Conservation (phyloP, 73 alveolate species). For the Paramecium bursaria region DNA sequence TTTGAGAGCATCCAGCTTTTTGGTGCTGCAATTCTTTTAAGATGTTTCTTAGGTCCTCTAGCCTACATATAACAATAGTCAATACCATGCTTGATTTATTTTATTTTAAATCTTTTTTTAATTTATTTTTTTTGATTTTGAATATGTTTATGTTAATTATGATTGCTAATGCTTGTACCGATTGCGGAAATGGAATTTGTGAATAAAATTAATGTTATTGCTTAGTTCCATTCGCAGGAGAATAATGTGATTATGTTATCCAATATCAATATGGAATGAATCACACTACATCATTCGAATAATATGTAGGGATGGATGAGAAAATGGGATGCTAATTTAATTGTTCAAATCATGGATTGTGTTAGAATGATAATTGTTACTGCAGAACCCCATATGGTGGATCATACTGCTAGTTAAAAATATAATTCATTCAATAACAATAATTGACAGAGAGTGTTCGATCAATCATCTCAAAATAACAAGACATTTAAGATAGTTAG, state of each 20-base stretch:
- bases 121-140: not conserved
- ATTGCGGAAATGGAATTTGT: no score
- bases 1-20: conserved; percentile 98
- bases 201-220: not conserved
- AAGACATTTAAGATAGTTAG: not conserved
- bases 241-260: conserved; percentile 30
- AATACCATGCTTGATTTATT: conserved; percentile 53
- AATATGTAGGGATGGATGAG: conserved; percentile 8
- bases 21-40: conserved; percentile 98
- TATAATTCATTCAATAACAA: not conserved
- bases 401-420: conserved; percentile 38
- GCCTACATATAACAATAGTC: conserved; percentile 75
- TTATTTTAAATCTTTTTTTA: no score
- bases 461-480: no score
- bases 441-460: not conserved
- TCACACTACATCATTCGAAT: not conserved
- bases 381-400: conserved; percentile 59
- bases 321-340: conserved; percentile 8
- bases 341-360: conserved; percentile 28
- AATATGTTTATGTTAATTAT: no score
- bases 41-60: conserved; percentile 98
- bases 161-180: no score
- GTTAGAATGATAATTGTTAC: conserved; percentile 12
- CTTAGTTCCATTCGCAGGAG: conserved; percentile 49
- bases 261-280: conserved; percentile 40